phyloP scores from a whole-genome alignment of 164 flowering plant genomes.

The Annona squamosa region DNA sequence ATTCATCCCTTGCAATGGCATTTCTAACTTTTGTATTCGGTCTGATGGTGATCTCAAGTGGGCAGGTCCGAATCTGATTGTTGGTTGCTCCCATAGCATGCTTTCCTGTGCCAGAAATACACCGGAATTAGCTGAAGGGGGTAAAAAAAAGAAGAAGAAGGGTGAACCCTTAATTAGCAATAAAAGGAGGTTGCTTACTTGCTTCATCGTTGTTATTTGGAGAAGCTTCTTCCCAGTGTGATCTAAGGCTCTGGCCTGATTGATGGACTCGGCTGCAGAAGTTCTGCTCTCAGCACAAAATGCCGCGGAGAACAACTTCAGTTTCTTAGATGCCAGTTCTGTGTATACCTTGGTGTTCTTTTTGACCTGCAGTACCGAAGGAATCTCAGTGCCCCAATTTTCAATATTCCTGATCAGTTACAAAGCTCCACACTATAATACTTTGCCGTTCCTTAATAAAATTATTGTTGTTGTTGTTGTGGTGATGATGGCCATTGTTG shows the following conservation, averaged over 20 bases:
- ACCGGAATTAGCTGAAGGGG: neutral
- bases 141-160: neutral
- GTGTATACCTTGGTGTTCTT: slow-evolving; percentile 29
- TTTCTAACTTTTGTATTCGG: slow-evolving; percentile 42
- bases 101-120: slow-evolving; percentile 43
- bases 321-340: slow-evolving; percentile 48
- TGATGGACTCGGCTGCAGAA: slow-evolving; percentile 34
- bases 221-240: slow-evolving; percentile 37
- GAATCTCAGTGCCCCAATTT: too few species aligned
- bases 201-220: slow-evolving; percentile 40
- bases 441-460: too few species aligned
- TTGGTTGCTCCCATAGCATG: slow-evolving; percentile 68
- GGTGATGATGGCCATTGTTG: too few species aligned
- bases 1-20: slow-evolving; percentile 64
- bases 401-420: too few species aligned
- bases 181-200: slow-evolving; percentile 34
- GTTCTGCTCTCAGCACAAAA: slow-evolving; percentile 49
- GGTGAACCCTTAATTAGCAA: neutral
- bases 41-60: slow-evolving; percentile 28
- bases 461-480: too few species aligned
- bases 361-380: slow-evolving; percentile 38
- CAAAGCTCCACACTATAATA: too few species aligned
- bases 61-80: slow-evolving; percentile 19
- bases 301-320: slow-evolving; percentile 49
- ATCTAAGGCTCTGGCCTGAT: slow-evolving; percentile 45